Evolutionary conservation across 2,329 filamentous ascomycete genomes (phyloP), one percentile per base, ranked within the genome.

Genomic region (Botryotinia calthae): DNA sequence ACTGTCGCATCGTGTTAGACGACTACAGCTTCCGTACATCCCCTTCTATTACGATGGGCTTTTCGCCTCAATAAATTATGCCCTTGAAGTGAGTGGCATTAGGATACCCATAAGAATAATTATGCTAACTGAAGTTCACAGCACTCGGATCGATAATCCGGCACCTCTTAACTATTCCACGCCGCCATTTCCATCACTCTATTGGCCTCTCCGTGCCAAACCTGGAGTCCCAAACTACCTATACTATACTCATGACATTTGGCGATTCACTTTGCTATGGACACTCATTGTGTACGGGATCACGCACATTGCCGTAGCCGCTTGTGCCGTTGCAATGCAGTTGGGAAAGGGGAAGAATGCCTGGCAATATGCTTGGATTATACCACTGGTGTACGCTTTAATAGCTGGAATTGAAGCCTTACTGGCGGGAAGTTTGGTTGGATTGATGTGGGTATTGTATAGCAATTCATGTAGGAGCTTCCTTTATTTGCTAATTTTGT

Each of bases 211-310:
- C 67, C 72, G 75, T 34, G 82, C 85, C 12, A 81, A 82, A 74
- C 84, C 85, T 44, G 83, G 84, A 31, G 82, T 85, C 64, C 76
- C 79, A 4, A 80, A 80, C 31, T 82, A 81, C 64, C 87, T 93
- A 73, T 92, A 91, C 82, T 84, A 89, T 78, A 84, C 86, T 2
- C 79, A 80, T 71, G 89, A 92, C 76, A 90, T 93, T 72, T 91
- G 90, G 87, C 88, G 88, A 72, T 92, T 91, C 81, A 93, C 91
- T 1, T 82, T 91, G 7, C 86, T 87, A 80, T 93, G 91, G 91
- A 92, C 90, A 0, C 82, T 93, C 46, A 85, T 93, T 14, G 86
- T 90, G 76, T 90, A 89, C 75, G 87, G 84, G 10, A 85, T 86
- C 6, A 86, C 89, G n/a, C 90, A 93, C 80, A 56, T 78, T 31